Evolutionary conservation across 2,329 filamentous ascomycete genomes (phyloP).

Genomic region (Ophiostoma piceae): DNA sequence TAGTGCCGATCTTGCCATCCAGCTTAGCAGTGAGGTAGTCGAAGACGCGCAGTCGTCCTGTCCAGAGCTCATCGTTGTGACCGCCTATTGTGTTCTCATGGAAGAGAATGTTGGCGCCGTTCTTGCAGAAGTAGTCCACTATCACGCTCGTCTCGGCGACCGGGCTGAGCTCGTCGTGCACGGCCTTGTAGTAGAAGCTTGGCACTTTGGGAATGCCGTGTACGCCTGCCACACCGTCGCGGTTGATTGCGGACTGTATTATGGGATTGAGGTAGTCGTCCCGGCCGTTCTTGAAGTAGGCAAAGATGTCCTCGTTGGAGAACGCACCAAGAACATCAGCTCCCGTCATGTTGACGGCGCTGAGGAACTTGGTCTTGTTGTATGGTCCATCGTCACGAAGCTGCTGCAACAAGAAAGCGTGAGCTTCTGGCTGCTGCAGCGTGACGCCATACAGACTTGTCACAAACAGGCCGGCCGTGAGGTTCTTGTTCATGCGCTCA

Average conservation of each 20-base stretch:
- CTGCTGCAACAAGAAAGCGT: not conserved
- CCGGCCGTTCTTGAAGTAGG: slow-evolving; percentile 38
- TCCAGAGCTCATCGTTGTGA: not conserved
- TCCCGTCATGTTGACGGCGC: slow-evolving; percentile 30
- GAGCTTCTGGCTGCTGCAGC: not conserved
- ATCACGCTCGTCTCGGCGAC: not conserved
- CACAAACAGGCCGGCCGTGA: not conserved
- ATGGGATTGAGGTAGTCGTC: not conserved
- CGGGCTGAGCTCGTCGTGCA: not conserved
- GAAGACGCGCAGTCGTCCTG: not conserved
- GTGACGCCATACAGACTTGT: not conserved
- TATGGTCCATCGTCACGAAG: not conserved
- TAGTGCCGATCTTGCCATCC: not conserved
- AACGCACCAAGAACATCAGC: slow-evolving; percentile 32
- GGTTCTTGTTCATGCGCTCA: slow-evolving; percentile 4
- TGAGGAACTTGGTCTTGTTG: slow-evolving; percentile 31
- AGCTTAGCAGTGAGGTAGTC: not conserved
- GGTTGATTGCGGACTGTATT: not conserved
- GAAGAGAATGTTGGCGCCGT: not conserved
- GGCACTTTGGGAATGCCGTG: not conserved
- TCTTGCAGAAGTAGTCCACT: not conserved
- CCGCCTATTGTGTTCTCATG: not conserved
- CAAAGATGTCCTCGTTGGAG: slow-evolving; percentile 34
- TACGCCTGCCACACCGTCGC: not conserved
- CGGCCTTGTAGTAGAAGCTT: slow-evolving; percentile 1